These are phyloP conservation scores for Pythium biforme DNA, from an alignment of 352 stramenopile species.

Conservation along the genomic window DNA sequence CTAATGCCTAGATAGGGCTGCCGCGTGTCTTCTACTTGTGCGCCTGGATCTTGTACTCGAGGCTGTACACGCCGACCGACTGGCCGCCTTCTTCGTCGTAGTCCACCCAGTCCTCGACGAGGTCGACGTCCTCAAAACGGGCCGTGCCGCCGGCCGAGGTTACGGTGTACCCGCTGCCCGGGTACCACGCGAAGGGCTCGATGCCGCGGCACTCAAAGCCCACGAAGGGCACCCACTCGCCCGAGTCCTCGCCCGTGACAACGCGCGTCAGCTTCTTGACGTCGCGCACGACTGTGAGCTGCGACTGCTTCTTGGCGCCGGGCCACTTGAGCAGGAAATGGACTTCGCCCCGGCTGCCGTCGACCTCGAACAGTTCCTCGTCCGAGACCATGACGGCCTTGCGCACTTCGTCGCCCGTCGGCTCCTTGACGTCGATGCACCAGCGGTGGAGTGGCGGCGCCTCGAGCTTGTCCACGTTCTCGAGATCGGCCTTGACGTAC, in stretches of 20 bases:
- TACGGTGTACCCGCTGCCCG: conserved; percentile 74
- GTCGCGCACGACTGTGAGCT: conserved; percentile 82
- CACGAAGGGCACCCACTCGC: conserved; percentile 77
- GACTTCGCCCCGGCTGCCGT: conserved; percentile 65
- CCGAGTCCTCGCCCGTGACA: conserved; percentile 57
- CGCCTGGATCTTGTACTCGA: conserved; percentile 83
- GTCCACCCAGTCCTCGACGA: conserved; percentile 84
- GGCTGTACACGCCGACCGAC: conserved; percentile 70
- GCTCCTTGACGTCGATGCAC: conserved; percentile 85
- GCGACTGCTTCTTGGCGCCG: conserved; percentile 71
- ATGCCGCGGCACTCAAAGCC: conserved; percentile 86
- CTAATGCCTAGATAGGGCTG: too few relatives aligned
- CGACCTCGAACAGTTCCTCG: conserved; percentile 71
- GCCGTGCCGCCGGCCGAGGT: conserved; percentile 53
- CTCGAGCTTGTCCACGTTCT: conserved; percentile 80
- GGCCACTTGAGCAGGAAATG: conserved; percentile 88
- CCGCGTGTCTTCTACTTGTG: conserved; percentile 56
- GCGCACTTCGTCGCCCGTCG: conserved; percentile 72
- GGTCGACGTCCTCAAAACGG: conserved; percentile 78
- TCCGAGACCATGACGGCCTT: conserved; percentile 82
- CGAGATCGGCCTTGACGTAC: conserved; percentile 85
- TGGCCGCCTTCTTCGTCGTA: conserved; percentile 82
- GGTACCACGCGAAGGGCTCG: conserved; percentile 79
- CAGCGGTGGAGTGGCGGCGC: conserved; percentile 70
- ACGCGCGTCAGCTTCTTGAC: conserved; percentile 84